These are phyloP conservation scores for Aquilaria malaccensis DNA, from an alignment of 345 rosid species.

Conservation along the genomic window DNA sequence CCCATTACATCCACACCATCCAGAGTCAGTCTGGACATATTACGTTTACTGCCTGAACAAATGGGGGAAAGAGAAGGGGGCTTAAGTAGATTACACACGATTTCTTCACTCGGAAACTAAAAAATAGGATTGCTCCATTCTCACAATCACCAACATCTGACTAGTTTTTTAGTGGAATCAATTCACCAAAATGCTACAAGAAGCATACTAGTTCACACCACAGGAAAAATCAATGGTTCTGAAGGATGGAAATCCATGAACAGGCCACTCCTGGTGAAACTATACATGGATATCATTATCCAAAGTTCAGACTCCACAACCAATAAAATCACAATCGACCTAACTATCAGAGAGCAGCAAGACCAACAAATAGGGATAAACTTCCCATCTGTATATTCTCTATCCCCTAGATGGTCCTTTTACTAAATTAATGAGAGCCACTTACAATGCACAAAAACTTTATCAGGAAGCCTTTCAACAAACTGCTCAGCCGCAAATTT, in stretches of 20 bases:
- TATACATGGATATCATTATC: no score
- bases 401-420: no score
- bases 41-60: constrained; percentile 73
- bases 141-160: background rate
- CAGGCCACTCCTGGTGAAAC: no score
- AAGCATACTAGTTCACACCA: background rate
- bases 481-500: constrained; percentile 74
- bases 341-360: no score
- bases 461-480: constrained; percentile 56
- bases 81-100: background rate
- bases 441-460: constrained; percentile 80
- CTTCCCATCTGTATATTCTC: no score
- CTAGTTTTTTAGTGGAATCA: background rate
- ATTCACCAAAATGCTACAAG: background rate
- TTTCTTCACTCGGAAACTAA: no score
- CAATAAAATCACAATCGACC: no score
- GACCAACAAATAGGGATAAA: no score
- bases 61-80: constrained; percentile 1
- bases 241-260: no score
- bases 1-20: constrained; percentile 99
- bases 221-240: background rate
- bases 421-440: background rate
- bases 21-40: constrained; percentile 48
- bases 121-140: background rate
- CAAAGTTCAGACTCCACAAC: no score